Base-by-base conservation (phyloP, 345 rosid species). In the Adansonia digitata region DNA sequence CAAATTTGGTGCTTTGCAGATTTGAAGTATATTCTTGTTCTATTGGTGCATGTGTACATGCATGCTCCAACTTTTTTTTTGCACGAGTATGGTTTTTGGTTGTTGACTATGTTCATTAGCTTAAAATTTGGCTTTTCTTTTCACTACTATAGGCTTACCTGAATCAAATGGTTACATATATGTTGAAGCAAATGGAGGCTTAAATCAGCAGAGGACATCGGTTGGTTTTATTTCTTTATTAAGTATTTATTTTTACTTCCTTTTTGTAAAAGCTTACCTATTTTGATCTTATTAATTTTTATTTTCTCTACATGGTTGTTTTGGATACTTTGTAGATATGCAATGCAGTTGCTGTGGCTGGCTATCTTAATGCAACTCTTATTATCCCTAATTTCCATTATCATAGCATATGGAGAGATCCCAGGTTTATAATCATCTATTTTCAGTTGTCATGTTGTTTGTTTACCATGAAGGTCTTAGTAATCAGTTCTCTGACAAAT, bases 271-370 rank as follows among this genome's bases (percentile, higher is more conserved):
- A 57, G 46, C 52, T 72, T 74, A 70, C 75, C 29, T 49, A 31
- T 77, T 73, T 62, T 65, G 61, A 52, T 79, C 18, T 51, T 18
- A 53, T 73, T 74, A 69, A 79, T 76, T 80, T 78, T 26, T 80
- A 63, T 71, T 45, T 74, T 66, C 72, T 71, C 72, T 75, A 68
- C 68, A 60, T 78, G 71, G 71, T 84, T 83, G 37, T 51, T 77
- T 12, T 79, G 73, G 63, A 46, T 85, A 79, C 75, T 80, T 82
- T 84, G 80, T 85, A 96, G 99, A 93, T 93, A 90, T 92, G 99
- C 90, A 93, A 96, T 85, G 98, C 97, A 56, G 99, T 92, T 85
- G 95, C 99, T 78, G 97, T 96, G 83, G 99, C 99, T 2, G 99
- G 98, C 84, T 90, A 87, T 85, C 97, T 96, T 71, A 96, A 96